Conservation (phyloP, 805 yeast genomes). For the Yamadazyma scolyti region DNA sequence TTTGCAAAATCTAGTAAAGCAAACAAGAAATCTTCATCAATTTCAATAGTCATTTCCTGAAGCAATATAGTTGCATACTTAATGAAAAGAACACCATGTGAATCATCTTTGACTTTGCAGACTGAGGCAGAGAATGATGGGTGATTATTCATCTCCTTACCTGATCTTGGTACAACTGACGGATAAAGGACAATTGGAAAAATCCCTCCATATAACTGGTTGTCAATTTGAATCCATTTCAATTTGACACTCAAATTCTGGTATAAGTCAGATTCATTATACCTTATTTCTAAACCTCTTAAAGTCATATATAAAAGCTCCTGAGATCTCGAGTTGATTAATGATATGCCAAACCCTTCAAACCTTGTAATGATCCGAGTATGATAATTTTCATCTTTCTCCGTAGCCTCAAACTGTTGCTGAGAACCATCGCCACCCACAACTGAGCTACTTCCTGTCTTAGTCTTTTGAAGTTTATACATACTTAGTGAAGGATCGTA, state of each 20-base stretch:
- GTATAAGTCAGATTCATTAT: conserved; percentile 78
- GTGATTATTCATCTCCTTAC: conserved; percentile 79
- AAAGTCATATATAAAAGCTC: conserved; percentile 84
- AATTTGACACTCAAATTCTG: conserved; percentile 76
- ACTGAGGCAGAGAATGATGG: conserved; percentile 88
- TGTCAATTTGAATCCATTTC: conserved; percentile 95
- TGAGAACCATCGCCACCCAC: conserved; percentile 21
- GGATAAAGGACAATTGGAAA: conserved; percentile 91
- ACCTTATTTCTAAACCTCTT: conserved; percentile 75
- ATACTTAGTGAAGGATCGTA: conserved; percentile 76
- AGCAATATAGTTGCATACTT: conserved; percentile 87
- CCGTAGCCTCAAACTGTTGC: conserved; percentile 54
- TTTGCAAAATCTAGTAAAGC: conserved; percentile 78
- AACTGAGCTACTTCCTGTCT: conserved; percentile 24
- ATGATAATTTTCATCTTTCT: conserved; percentile 50
- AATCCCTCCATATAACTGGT: conserved; percentile 82
- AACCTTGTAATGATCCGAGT: conserved; percentile 58
- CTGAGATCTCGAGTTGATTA: conserved; percentile 64
- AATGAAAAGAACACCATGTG: conserved; percentile 85
- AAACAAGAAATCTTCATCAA: conserved; percentile 89
- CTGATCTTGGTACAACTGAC: conserved; percentile 79
- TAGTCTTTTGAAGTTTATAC: conserved; percentile 49
- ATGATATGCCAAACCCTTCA: conserved; percentile 85
- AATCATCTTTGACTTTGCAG: conserved; percentile 79
- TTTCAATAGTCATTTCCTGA: conserved; percentile 88